A percentile compares a stretch with the other conserved stretches of the same genome.
Conservation (phyloP, 2,329 filamentous ascomycete genomes). For the Penicillium oxalicum region DNA sequence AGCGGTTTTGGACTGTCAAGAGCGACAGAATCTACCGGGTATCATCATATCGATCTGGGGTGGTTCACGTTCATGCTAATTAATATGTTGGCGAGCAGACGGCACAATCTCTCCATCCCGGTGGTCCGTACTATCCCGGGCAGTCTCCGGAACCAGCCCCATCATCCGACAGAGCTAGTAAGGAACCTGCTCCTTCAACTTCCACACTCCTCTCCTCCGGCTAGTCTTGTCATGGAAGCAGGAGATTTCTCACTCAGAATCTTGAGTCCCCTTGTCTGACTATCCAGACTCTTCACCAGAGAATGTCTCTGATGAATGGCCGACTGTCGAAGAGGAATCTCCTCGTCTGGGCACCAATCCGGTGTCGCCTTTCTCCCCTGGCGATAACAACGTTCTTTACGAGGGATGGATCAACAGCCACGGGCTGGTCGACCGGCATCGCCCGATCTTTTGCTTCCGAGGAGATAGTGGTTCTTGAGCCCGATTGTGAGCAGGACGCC, state of each 20-base stretch:
- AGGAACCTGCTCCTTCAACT: constrained; percentile 13
- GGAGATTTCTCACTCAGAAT: constrained; percentile 1
- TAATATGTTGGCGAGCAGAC: constrained; percentile 22
- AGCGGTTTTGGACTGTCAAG: constrained; percentile 30
- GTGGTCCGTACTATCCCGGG: constrained; percentile 41
- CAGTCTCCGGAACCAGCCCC: constrained; percentile 13
- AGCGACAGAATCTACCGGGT: constrained; percentile 33
- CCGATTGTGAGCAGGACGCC: background rate
- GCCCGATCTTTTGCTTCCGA: constrained; percentile 20
- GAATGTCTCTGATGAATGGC: background rate
- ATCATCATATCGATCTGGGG: constrained; percentile 26
- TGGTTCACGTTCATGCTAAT: constrained; percentile 33
- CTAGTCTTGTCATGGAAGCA: too few species aligned
- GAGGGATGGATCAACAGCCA: constrained; percentile 14
- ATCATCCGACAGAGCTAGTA: constrained; percentile 18
- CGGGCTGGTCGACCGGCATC: constrained; percentile 13
- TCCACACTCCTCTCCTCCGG: too few species aligned
- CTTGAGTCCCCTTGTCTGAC: constrained; percentile 9
- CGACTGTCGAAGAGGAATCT: constrained; percentile 9
- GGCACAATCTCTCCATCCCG: constrained; percentile 43
- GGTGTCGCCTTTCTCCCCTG: constrained; percentile 3
- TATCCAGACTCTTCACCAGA: constrained; percentile 9
- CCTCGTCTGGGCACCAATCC: constrained; percentile 10
- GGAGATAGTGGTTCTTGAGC: constrained; percentile 15
- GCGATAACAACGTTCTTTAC: constrained; percentile 16